phyloP scores from a whole-genome alignment of 306 rosid genomes.

The Canavalia gladiata region DNA sequence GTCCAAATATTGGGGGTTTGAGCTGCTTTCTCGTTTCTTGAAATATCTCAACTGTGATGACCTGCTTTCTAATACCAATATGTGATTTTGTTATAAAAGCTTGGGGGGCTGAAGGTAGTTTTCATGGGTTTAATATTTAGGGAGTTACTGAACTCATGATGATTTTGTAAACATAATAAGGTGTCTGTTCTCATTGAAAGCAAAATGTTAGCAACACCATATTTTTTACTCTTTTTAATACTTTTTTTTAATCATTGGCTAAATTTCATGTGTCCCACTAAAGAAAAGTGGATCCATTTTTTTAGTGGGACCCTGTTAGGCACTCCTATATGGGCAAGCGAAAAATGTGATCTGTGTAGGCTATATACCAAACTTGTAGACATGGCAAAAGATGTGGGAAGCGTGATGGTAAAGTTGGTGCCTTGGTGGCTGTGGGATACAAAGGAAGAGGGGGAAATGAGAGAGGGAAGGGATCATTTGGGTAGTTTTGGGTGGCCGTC shows the following conservation, averaged over 20 bases:
- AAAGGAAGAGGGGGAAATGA: not conserved
- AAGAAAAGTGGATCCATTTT: not conserved
- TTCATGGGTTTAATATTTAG: slow-evolving; percentile 1
- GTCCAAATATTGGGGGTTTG: not conserved
- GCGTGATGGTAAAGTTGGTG: not conserved
- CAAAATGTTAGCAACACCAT: not conserved
- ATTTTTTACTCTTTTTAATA: not conserved
- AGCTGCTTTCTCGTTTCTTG: slow-evolving; percentile 1
- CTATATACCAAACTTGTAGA: not conserved
- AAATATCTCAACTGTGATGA: not conserved
- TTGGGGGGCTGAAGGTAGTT: not conserved
- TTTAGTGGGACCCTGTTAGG: not conserved
- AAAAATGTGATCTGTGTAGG: not conserved
- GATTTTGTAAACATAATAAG: not conserved
- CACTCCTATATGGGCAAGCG: not conserved
- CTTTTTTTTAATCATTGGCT: not conserved
- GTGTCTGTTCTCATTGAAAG: not conserved
- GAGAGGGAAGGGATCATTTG: not conserved
- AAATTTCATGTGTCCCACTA: not conserved
- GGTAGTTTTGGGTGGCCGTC: not conserved
- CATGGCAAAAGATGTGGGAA: not conserved
- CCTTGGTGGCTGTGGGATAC: not conserved
- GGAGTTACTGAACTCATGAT: not conserved
- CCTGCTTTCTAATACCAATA: not conserved
- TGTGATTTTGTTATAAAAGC: not conserved